Evolutionary conservation across 2,329 filamentous ascomycete species (phyloP).

Genomic region (Ustilaginoidea virens): DNA sequence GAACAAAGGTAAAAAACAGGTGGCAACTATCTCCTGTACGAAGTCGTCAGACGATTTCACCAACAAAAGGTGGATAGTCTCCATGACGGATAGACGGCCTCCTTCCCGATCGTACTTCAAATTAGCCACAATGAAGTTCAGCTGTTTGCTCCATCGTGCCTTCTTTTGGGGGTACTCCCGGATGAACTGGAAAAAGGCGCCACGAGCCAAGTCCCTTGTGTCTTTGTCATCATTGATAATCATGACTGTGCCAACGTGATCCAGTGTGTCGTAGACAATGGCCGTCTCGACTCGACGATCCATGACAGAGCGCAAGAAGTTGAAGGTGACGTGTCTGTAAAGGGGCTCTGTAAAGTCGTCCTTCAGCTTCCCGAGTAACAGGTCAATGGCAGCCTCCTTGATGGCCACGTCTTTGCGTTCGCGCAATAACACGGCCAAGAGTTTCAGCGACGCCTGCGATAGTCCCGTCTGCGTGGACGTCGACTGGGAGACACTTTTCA

Average conservation of each 20-base stretch:
- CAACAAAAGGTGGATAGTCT: constrained; percentile 74
- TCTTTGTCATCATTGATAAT: constrained; percentile 86
- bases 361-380: constrained; percentile 66
- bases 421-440: constrained; percentile 71
- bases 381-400: constrained; percentile 69
- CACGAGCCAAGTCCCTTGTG: constrained; percentile 74
- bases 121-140: constrained; percentile 79
- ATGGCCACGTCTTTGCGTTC: constrained; percentile 63
- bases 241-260: constrained; percentile 83
- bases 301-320: constrained; percentile 78
- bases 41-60: constrained; percentile 71
- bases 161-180: constrained; percentile 89
- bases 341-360: constrained; percentile 87
- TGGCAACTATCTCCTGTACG: constrained; percentile 65
- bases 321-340: constrained; percentile 85
- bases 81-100: constrained; percentile 83
- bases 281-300: constrained; percentile 75
- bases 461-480: constrained; percentile 69
- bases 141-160: constrained; percentile 74
- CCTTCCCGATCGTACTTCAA: constrained; percentile 80
- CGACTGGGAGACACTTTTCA: constrained; percentile 63
- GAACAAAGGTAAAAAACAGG: constrained; percentile 74
- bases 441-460: constrained; percentile 75
- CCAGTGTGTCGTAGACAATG: constrained; percentile 78
- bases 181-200: constrained; percentile 86